Base-by-base conservation (phyloP, 2,329 filamentous ascomycete species). In the Sphaerostilbella broomeana region DNA sequence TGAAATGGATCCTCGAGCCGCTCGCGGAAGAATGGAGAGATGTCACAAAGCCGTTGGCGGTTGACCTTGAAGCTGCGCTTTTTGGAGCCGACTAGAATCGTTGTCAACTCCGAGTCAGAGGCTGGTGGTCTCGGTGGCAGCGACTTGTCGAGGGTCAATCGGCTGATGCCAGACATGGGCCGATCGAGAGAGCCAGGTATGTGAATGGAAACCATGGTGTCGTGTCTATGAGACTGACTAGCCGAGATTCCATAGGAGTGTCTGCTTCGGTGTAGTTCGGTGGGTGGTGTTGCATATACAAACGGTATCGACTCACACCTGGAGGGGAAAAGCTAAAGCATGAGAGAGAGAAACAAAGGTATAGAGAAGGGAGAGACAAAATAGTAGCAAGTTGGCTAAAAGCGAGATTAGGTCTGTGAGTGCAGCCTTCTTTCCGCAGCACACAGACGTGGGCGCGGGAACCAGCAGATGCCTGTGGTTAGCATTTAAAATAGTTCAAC, bases 21-120 rank as follows among this genome's bases (percentile, higher is more conserved):
- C 25, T 69, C 61, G 15, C 60, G 56, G 57, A 76, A 75, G 52
- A 72, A 74, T 26, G 59, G 48, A 18, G 70, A 72, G 17, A 61
- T 61, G 26, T 62, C 59, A 50, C 65, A 69, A 16, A 77, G 61
- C 10, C 70, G 64, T 27, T 60, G 61, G 46, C 60, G 61, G 54
- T 69, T 63, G 42, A 70, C 56, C 29, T 52, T 54, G 51, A 70
- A 70, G 38, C 61, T 58, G 8, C 56, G 53, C 40, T 66, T 55
- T 29, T 63, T 61, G 27, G 63, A 56, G 4, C 68, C 68, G 42
- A 71, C 60, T 37, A 69, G 57, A 22, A 72, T 52, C 6, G 57
- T 66, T 19, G 58, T 53, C 38, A 54, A 53, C 18, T 51, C 46
- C 13, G 51, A 45, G 22, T 18, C 11, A 25, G 30, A 31, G 17